phyloP scores from a whole-genome alignment of 305 asterid species.

The Monarda citriodora region DNA sequence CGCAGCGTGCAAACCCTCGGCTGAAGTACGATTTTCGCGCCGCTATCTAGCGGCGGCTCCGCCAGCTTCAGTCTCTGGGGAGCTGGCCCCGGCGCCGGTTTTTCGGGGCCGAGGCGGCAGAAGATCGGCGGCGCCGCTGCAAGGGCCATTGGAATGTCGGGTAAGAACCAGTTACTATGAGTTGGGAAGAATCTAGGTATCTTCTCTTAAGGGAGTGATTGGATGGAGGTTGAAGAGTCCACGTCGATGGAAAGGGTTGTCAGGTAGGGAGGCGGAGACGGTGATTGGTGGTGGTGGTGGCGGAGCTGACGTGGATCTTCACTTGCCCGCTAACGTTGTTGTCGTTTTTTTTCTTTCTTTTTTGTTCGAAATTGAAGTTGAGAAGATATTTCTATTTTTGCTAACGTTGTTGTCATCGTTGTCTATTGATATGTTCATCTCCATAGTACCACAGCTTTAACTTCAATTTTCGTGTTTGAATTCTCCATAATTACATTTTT shows the following conservation, averaged over 20 bases:
- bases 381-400: too few relatives aligned
- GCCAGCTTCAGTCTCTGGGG: constrained; percentile 31
- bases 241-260: constrained; percentile 33
- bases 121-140: constrained; percentile 44
- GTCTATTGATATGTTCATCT: too few relatives aligned
- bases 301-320: constrained; percentile 42
- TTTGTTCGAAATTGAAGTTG: too few relatives aligned
- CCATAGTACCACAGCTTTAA: too few relatives aligned
- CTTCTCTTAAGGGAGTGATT: constrained; percentile 6
- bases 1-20: constrained; percentile 86
- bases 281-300: constrained; percentile 18
- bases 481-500: too few relatives aligned
- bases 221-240: constrained; percentile 47
- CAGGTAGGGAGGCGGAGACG: constrained; percentile 9
- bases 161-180: constrained; percentile 15
- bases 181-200: constrained; percentile 1
- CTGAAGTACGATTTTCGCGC: constrained; percentile 70
- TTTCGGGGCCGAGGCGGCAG: constrained; percentile 40
- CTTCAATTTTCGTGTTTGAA: too few relatives aligned
- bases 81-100: constrained; percentile 12
- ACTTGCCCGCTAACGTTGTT: constrained; percentile 39
- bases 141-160: constrained; percentile 43
- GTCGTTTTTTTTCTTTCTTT: background rate
- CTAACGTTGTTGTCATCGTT: too few relatives aligned
- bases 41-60: constrained; percentile 20